Percentiles rank a stretch among this genome's conserved stretches.
These are phyloP conservation scores for Russula abietina DNA, from an alignment of 768 basidiomycete genomes.

Conservation along the genomic window DNA sequence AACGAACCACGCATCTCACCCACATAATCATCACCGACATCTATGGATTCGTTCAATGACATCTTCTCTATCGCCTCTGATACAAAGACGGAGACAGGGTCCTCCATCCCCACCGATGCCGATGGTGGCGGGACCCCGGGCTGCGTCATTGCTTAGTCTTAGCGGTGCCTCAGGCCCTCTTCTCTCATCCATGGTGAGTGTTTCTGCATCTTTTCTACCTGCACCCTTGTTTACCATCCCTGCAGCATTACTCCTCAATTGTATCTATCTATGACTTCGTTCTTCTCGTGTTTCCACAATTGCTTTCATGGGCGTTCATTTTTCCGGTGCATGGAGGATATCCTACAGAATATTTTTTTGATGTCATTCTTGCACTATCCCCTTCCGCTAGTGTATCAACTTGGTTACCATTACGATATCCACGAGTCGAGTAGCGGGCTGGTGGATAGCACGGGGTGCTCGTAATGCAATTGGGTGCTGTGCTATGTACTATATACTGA, in stretches of 20 bases:
- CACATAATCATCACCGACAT: neutral
- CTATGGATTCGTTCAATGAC: conserved; percentile 7
- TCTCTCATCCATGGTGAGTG: neutral
- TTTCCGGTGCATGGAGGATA: no score
- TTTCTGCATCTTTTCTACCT: neutral
- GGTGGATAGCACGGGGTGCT: no score
- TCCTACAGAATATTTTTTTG: no score
- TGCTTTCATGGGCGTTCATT: neutral
- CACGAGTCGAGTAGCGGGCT: no score
- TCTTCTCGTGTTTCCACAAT: neutral
- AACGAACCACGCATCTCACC: neutral
- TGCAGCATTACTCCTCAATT: neutral
- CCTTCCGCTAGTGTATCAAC: neutral
- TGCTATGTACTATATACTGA: no score
- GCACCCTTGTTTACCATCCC: neutral
- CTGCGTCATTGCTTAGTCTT: conserved; percentile 7
- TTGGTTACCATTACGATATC: neutral
- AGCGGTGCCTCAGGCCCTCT: neutral
- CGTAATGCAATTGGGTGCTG: no score
- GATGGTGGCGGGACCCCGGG: neutral
- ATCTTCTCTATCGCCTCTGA: neutral
- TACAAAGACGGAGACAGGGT: neutral
- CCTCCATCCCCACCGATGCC: conserved; percentile 6
- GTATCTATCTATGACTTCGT: neutral
- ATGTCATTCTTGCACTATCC: neutral